Conservation (phyloP, 2,329 filamentous ascomycete species). For the Ophiostoma australiae region DNA sequence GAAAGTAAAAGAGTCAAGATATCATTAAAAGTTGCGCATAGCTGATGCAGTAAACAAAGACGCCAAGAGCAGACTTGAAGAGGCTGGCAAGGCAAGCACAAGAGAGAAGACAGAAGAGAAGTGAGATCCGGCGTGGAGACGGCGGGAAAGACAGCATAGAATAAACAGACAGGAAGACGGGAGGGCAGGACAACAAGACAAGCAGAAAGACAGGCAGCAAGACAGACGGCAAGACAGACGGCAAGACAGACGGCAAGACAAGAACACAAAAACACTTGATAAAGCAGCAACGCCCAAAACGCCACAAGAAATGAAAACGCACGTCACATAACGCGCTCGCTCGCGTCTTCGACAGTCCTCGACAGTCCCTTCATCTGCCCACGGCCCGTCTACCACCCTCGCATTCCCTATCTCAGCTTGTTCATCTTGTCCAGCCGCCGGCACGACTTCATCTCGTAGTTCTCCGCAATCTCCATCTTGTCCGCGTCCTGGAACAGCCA, state of each 20-base stretch:
- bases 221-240: not conserved
- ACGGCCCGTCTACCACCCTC: too few relatives aligned
- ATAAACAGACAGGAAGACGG: too few relatives aligned
- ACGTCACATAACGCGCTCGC: conserved; percentile 2
- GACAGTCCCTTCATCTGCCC: too few relatives aligned
- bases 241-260: not conserved
- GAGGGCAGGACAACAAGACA: not conserved
- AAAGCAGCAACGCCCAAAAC: conserved; percentile 17
- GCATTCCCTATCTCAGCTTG: not conserved
- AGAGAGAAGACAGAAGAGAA: not conserved
- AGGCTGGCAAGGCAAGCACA: not conserved
- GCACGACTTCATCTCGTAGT: conserved; percentile 50
- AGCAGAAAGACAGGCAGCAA: too few relatives aligned
- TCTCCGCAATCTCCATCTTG: conserved; percentile 67
- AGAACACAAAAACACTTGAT: not conserved
- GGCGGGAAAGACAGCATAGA: too few relatives aligned
- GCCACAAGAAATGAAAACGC: not conserved
- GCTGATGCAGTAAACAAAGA: not conserved
- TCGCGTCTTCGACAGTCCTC: not conserved
- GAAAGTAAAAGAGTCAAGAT: not conserved
- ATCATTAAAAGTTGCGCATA: not conserved
- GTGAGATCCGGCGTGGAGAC: not conserved
- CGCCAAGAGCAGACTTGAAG: not conserved
- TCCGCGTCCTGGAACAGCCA: conserved; percentile 81
- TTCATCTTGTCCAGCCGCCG: conserved; percentile 45